Evolutionary conservation across 2,329 filamentous ascomycete species (phyloP).

Genomic region (Xylaria sp.): DNA sequence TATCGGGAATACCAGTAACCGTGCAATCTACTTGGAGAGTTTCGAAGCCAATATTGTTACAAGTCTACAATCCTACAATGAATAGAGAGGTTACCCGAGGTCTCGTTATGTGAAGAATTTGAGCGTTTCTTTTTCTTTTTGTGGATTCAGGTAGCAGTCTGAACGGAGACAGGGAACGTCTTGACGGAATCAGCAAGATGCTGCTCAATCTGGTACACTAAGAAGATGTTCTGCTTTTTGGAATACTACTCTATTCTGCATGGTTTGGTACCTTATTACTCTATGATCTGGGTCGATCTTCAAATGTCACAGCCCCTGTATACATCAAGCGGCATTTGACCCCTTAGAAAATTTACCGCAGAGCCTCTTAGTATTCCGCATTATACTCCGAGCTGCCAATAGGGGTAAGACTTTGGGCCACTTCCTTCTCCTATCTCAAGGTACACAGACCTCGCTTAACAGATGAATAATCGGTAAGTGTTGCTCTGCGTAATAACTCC

Average conservation of each 20-base stretch:
- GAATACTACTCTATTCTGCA: slow-evolving; percentile 21
- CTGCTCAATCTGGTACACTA: background rate
- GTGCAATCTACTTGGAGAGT: background rate
- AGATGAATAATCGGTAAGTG: background rate
- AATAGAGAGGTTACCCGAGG: slow-evolving; percentile 6
- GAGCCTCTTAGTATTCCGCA: slow-evolving; percentile 26
- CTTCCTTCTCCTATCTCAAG: slow-evolving; percentile 1
- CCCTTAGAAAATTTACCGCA: slow-evolving; percentile 22
- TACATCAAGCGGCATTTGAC: slow-evolving; percentile 23
- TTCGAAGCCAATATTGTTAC: background rate
- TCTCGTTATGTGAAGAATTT: background rate
- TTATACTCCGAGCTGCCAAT: slow-evolving; percentile 10
- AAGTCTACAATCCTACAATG: slow-evolving; percentile 5
- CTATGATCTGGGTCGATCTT: background rate
- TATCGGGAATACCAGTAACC: background rate
- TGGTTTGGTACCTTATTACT: background rate
- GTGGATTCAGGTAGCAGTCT: background rate
- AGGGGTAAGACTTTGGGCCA: background rate
- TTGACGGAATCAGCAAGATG: slow-evolving; percentile 4
- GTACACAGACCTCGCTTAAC: background rate
- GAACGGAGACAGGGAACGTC: background rate
- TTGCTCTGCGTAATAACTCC: background rate
- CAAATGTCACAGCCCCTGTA: slow-evolving; percentile 24
- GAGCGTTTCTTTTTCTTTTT: slow-evolving; percentile 13
- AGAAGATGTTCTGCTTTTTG: background rate